Conservation (phyloP, 1,139 yeast genomes). For the Protomyces macrosporus region DNA sequence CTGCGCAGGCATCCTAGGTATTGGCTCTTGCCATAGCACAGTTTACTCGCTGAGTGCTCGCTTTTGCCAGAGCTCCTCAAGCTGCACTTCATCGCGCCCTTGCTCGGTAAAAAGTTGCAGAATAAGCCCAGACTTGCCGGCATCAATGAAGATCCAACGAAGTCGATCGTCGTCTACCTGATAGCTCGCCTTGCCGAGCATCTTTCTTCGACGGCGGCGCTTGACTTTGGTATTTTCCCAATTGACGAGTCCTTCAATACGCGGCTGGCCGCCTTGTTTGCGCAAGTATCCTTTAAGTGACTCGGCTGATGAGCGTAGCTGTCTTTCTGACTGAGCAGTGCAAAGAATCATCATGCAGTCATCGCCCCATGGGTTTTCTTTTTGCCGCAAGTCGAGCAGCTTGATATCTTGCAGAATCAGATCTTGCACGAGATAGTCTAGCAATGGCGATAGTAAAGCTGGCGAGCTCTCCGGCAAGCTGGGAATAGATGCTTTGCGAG, state of each 20-base stretch:
- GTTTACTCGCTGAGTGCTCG: conserved; percentile 6
- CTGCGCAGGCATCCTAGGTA: neutral
- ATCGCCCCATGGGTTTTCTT: conserved; percentile 21
- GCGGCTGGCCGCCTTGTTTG: conserved; percentile 3
- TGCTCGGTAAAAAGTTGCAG: conserved; percentile 20
- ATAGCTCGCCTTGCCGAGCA: conserved; percentile 20
- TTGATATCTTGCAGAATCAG: conserved; percentile 12
- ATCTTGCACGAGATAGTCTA: conserved; percentile 11
- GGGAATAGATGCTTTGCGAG: conserved; percentile 5
- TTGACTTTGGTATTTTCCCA: conserved; percentile 25
- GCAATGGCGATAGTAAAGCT: conserved; percentile 4
- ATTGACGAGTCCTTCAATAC: conserved; percentile 15
- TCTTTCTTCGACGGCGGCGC: conserved; percentile 14
- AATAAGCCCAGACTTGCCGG: conserved; percentile 11
- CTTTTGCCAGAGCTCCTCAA: conserved; percentile 15
- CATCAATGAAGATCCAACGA: conserved; percentile 17
- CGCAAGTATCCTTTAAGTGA: conserved; percentile 17
- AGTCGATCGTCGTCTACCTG: conserved; percentile 22
- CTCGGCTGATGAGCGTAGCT: conserved; percentile 15
- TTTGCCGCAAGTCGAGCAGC: conserved; percentile 10
- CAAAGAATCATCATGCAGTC: conserved; percentile 16
- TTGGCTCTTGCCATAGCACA: neutral
- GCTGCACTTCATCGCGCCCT: conserved; percentile 14
- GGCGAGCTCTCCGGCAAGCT: conserved; percentile 4
- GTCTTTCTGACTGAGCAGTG: conserved; percentile 17